Base-by-base conservation (phyloP, 83 land plant genomes). In the Isoetes engelmannii region DNA sequence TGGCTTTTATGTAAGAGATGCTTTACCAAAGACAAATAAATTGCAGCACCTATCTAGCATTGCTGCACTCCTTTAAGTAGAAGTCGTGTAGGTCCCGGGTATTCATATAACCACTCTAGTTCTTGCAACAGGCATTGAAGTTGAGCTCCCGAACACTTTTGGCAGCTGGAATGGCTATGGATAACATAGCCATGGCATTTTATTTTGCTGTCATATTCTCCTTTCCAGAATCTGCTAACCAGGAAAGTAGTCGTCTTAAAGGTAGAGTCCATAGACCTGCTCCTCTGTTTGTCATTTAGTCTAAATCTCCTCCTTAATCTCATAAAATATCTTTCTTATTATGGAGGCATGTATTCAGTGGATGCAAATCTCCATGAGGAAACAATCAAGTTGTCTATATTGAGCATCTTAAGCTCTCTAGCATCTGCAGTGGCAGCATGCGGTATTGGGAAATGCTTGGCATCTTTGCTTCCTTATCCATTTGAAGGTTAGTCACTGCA, bases 121-220 rank as follows among this genome's bases (percentile, higher is more conserved):
- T 44, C 5, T 70, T 13, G 50, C 37, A 13, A 45, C 78, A 79
- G 82, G 82, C 82, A 45, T 57, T 80, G 42, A 72, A 73, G 9
- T 67, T 80, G 62, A 65, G 57, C 44, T 80, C 83, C 9, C 48
- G 70, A 15, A 80, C 68, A 47, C 51, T 48, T 13, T 60, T 80
- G 66, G 80, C 83, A 46, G 83, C 83, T 37, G 83, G 83, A 71
- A 76, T 80, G 69, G 83, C 83, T 12, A 80, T 80, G 6, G 83
- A 80, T 50, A 80, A 80, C 69, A 63, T 80, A 48, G 80, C 80
- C 47, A 80, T 76, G 83, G 83, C 79, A 76, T 72, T 73, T 6
- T 80, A 80, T 56, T 80, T 80, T 55, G 80, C 75, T 6, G 21
- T 80, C 44, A 76, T 80, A 28, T 72, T 80, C 75, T 76, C 80